Evolutionary conservation across 169 alveolate species (phyloP).

Genomic region (Plasmodium cynomolgi): DNA sequence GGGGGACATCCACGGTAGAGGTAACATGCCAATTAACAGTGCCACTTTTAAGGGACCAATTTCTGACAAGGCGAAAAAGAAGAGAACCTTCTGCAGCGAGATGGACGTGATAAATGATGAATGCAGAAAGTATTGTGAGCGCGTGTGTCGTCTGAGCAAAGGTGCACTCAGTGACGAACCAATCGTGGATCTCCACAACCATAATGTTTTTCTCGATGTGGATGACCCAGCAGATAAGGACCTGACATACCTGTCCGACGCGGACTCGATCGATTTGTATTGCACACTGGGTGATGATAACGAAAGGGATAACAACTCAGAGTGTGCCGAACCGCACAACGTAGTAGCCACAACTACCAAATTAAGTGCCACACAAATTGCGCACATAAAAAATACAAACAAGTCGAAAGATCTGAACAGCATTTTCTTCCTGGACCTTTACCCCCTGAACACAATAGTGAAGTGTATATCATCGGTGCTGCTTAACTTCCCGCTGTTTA

Average conservation of each 20-base stretch:
- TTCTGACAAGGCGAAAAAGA: neutral
- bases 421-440: constrained; percentile 20
- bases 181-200: neutral
- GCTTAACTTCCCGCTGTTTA: constrained; percentile 36
- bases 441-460: constrained; percentile 26
- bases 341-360: neutral
- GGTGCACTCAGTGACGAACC: neutral
- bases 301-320: neutral
- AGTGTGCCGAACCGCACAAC: neutral
- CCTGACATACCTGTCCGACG: neutral
- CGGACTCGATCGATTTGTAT: constrained; percentile 4
- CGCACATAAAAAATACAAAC: constrained; percentile 13
- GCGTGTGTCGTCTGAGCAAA: neutral
- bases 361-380: neutral
- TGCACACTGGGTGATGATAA: neutral
- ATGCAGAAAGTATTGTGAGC: constrained; percentile 12
- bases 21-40: neutral
- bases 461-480: constrained; percentile 39
- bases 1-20: neutral
- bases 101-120: constrained; percentile 21
- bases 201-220: neutral
- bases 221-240: neutral
- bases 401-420: constrained; percentile 23
- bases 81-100: neutral
- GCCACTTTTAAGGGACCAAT: neutral